Evolutionary conservation across 805 yeast species (phyloP).

Genomic region (Candida hispaniensis): DNA sequence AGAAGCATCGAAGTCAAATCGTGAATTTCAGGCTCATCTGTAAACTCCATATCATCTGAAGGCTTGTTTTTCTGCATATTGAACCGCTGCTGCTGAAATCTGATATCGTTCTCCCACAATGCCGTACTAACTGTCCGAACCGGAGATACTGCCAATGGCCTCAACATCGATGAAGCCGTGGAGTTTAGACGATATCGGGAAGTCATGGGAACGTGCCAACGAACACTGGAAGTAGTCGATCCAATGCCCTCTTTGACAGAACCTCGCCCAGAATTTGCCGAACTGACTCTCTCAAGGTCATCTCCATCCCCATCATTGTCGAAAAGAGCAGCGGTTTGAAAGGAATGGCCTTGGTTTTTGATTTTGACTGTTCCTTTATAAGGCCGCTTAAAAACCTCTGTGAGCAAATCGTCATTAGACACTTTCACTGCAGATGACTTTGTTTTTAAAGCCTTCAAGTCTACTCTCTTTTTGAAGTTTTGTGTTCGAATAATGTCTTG

Average conservation of each 20-base stretch:
- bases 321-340: slow-evolving; percentile 11
- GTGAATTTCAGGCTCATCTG: too few species aligned
- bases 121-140: slow-evolving; percentile 10
- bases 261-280: too few species aligned
- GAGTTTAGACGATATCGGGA: too few species aligned
- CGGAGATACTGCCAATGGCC: slow-evolving; percentile 8
- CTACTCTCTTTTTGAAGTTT: slow-evolving; percentile 10
- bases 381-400: slow-evolving; percentile 26
- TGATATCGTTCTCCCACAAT: slow-evolving; percentile 10
- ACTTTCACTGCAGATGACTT: slow-evolving; percentile 17
- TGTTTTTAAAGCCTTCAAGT: not conserved
- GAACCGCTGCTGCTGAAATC: slow-evolving; percentile 3
- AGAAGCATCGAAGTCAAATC: slow-evolving; percentile 14
- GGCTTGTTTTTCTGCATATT: slow-evolving; percentile 8
- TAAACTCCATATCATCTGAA: slow-evolving; percentile 5
- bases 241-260: too few species aligned
- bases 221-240: too few species aligned
- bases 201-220: too few species aligned
- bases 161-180: too few species aligned
- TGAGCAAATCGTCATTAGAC: slow-evolving; percentile 25
- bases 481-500: slow-evolving; percentile 16
- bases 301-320: slow-evolving; percentile 2
- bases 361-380: slow-evolving; percentile 23
- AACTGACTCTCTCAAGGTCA: too few species aligned
- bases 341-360: slow-evolving; percentile 11